Percentiles rank a stretch among this genome's conserved stretches.
Evolutionary conservation across 805 yeast species (phyloP).

Genomic region (Saccharomyces eubayanus): DNA sequence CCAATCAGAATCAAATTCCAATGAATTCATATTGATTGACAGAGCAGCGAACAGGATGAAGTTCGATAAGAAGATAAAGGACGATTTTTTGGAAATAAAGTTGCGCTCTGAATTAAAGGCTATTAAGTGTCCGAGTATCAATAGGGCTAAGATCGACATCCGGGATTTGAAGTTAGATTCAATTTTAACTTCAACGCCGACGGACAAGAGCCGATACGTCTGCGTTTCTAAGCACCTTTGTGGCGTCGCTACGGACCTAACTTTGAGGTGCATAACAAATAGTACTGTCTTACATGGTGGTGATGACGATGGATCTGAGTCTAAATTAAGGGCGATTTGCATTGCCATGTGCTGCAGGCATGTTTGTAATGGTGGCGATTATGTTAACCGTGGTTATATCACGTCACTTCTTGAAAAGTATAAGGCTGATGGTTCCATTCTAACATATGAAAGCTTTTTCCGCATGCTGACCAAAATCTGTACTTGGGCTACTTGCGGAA

Average conservation of each 20-base stretch:
- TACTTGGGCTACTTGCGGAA: conserved; percentile 86
- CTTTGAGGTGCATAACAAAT: conserved; percentile 54
- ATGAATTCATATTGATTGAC: conserved; percentile 48
- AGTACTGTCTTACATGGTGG: conserved; percentile 16
- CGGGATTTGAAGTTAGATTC: conserved; percentile 57
- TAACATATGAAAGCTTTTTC: conserved; percentile 33
- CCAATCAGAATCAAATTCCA: conserved; percentile 29
- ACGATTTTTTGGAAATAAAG: conserved; percentile 38
- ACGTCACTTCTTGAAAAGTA: conserved; percentile 34
- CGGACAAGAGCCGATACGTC: conserved; percentile 27
- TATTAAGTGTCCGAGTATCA: conserved; percentile 6
- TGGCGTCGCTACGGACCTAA: conserved; percentile 89
- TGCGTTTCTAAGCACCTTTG: conserved; percentile 84
- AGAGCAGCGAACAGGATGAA: conserved; percentile 72
- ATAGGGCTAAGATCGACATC: conserved; percentile 54
- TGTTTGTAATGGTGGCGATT: conserved; percentile 53
- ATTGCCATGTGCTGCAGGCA: conserved; percentile 95
- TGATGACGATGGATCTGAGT: neutral
- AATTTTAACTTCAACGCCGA: conserved; percentile 25
- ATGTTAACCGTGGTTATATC: conserved; percentile 23
- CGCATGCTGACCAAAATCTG: conserved; percentile 51
- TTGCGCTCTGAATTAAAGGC: neutral
- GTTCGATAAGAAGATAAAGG: conserved; percentile 56
- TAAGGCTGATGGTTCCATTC: conserved; percentile 5
- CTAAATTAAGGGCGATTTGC: conserved; percentile 44